Percentiles rank a stretch among this genome's conserved stretches.
These are phyloP conservation scores for Citrus maxima DNA, from an alignment of 345 rosid species.

Conservation along the genomic window DNA sequence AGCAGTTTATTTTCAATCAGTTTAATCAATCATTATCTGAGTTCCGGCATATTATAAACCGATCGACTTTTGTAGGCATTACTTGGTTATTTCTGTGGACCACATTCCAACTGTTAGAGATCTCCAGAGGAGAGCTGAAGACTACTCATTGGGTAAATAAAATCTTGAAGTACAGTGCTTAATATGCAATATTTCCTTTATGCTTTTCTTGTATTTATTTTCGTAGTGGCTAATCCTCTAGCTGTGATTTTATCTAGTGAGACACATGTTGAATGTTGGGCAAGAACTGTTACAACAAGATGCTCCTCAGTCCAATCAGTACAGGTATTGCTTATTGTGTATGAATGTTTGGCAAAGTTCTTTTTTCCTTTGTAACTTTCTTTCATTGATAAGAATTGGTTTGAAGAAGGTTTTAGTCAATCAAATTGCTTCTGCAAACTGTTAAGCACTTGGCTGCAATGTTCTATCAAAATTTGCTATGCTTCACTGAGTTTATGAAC, in stretches of 20 bases:
- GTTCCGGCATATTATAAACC: background rate
- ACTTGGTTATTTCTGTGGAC: conserved; percentile 71
- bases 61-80: conserved; percentile 50
- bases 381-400: background rate
- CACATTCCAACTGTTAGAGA: conserved; percentile 73
- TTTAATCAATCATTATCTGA: background rate
- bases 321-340: conserved; percentile 42
- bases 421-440: background rate
- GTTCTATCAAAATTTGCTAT: background rate
- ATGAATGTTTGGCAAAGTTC: background rate
- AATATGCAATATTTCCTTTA: background rate
- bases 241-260: conserved; percentile 40
- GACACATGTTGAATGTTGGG: conserved; percentile 80
- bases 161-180: background rate
- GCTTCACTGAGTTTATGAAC: background rate
- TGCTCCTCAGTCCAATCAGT: conserved; percentile 51
- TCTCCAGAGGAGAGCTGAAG: conserved; percentile 65
- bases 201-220: background rate
- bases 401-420: background rate
- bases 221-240: background rate
- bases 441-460: background rate
- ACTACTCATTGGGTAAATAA: conserved; percentile 60
- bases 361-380: background rate
- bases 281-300: conserved; percentile 50
- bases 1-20: background rate